Evolutionary conservation across 2,329 filamentous ascomycete species (phyloP), one percentile per base, ranked within the genome.

Genomic region (Scedosporium apiospermum): DNA sequence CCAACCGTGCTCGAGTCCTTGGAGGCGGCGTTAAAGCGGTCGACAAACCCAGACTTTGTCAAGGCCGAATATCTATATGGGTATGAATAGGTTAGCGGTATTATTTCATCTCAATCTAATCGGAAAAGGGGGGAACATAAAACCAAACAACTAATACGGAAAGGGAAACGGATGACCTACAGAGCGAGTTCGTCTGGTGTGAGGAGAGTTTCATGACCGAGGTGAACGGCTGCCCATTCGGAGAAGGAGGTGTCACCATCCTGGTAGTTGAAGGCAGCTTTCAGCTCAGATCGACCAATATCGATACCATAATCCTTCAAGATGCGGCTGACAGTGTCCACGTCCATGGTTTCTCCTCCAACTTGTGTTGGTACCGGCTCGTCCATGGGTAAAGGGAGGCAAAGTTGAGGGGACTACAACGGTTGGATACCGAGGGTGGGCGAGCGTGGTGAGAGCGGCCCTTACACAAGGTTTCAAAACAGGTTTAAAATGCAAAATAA

Each of bases 181-280:
- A 81, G 68, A 57, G 76, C 75, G 64, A 83, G 72, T 71, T 86
- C 83, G 67, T 85, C 80, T 62, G 73, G 74, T 53, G 79, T 80
- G 49, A 86, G 72, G 12, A 86, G 74, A 27, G 80, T 83, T 65
- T 84, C 81, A 2, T 73, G 68, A 12, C 71, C 71, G 41, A 86
- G 73, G 67, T 83, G 79, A 65, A 75, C 69, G 30, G 73, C 69
- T 16, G 78, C 78, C 83, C 83, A 86, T 57, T 76, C 76, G 3
- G 71, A 69, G 49, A 64, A 58, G 10, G 51, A 66, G 1, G 67
- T 66, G 62, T 78, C 74, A 12, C 41, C 69, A 64, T 18, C 16
- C 23, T 58, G 55, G 27, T 38, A 23, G 18, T 58, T 9, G 44
- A 80, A 68, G 44, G 73, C 75, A 14, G 68, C 68, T 60, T 72